Evolutionary conservation across 306 rosid genomes (phyloP), one percentile per base, ranked within the genome.

Genomic region (Medicago ruthenica): DNA sequence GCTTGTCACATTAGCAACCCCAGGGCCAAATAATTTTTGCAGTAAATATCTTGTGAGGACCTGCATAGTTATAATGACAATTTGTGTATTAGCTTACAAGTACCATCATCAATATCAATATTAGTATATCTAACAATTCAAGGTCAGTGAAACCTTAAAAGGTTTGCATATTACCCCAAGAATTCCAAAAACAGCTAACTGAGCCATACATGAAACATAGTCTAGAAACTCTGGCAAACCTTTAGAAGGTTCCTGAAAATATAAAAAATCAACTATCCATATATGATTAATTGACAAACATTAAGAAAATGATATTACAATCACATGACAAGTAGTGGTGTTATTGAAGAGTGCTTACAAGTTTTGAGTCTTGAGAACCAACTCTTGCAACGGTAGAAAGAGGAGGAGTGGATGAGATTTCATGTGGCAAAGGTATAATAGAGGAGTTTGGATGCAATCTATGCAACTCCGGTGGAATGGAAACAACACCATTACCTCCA

Each of bases 21-120:
- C 86, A 0, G 96, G 96, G 39, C 97, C 97, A 78, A 92, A 94
- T 67, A 94, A 78, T 40, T 87, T 90, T 58, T 92, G 88, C 78
- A 92, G 89, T 12, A 83, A 82, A 73, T 91, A 87, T 82, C 98
- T 94, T 27, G 97, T 88, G 47, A 90, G 75, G 44, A 94, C 85
- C 96, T 93, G 88, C 87, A 82, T 16, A 40, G 9, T 48, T 42
- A 53, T 67, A 27, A 41, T 50, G 37, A 17, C 45, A 68, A 41
- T 31, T 57, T 24, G 11, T 62, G 82, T 71, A 72, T 80, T 14
- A 83, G 58, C 24, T 6, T 31, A 21, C 2, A 59, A 59, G 65
- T 12, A 3, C 16, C 40, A 59, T 59, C 40, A 59, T 57, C 36
- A 18, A 55, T 18, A 55, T 20, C 21, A 51, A 9, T 8, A 54